Evolutionary conservation across 202 grass and related monocot genomes (phyloP).

Genomic region (Zoysia matrella): DNA sequence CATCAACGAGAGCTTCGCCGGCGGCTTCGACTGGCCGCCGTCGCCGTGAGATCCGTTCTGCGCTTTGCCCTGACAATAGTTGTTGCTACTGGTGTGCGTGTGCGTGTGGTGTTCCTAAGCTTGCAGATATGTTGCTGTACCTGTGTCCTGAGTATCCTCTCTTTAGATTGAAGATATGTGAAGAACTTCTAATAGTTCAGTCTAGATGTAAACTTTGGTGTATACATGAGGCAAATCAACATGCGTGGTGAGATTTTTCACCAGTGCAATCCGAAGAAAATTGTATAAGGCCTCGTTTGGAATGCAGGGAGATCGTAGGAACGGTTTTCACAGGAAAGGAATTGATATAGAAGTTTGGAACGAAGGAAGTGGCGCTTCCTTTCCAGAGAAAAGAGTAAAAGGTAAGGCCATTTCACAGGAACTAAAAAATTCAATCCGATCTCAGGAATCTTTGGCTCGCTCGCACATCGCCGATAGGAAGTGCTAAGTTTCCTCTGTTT

Average conservation of each 20-base stretch:
- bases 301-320: too few relatives aligned
- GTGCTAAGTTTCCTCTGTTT: too few relatives aligned
- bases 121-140: conserved; percentile 46
- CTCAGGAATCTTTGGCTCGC: too few relatives aligned
- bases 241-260: conserved; percentile 29
- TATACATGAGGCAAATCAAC: conserved; percentile 60
- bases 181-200: conserved; percentile 21
- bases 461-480: too few relatives aligned
- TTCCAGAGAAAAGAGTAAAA: too few relatives aligned
- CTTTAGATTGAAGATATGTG: conserved; percentile 47
- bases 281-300: not conserved
- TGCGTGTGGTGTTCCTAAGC: conserved; percentile 35
- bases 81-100: conserved; percentile 9
- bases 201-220: conserved; percentile 58
- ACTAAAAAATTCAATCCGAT: too few relatives aligned
- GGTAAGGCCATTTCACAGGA: too few relatives aligned
- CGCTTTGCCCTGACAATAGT: not conserved
- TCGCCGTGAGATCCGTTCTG: conserved; percentile 58
- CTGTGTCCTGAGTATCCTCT: not conserved
- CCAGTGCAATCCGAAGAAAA: not conserved
- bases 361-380: too few relatives aligned
- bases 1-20: too few relatives aligned
- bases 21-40: conserved; percentile 57
- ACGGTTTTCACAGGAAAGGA: too few relatives aligned
- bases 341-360: too few relatives aligned